Base-by-base conservation (phyloP, 1,284 basidiomycete species). In the Fomes fomentarius region DNA sequence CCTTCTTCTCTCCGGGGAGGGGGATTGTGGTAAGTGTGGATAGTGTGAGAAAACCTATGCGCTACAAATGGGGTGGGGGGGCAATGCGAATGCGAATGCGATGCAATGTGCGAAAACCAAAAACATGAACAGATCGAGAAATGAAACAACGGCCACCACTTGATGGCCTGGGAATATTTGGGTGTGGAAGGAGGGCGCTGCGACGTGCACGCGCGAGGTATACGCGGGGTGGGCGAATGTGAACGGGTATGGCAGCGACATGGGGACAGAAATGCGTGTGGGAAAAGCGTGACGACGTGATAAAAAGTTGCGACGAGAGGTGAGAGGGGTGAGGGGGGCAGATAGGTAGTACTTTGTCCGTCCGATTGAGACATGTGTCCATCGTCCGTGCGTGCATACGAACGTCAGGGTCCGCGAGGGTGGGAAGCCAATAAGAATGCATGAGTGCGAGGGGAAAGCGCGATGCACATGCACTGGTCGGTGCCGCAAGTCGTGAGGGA, bases 41-140 rank as follows among this genome's bases (percentile, higher is more conserved):
- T 10, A 26, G 28, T 30, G 28, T 6, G 22, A 35, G 35, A 28
- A 40, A 48, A 30, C 47, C 47, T 54, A 54, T 54, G 47, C 40
- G 53, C 38, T 54, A 54, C 53, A 54, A 50, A 35, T 28, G 39
- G n/a, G n/a, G n/a, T n/a, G n/a, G n/a, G n/a, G n/a, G n/a, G n/a
- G n/a, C n/a, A n/a, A n/a, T n/a, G n/a, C n/a, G n/a, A n/a, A n/a
- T n/a, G n/a, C n/a, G n/a, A n/a, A 28, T 37, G 26, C 35, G 17
- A 26, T 44, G 52, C 39, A 37, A 54, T 54, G 40, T 11, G 31
- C 8, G 41, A 21, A 25, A 37, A 35, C 47, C 42, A 25, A 34
- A n/a, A 14, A 30, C 6, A 26, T 31, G 28, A 44, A 40, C 31
- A 9, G 28, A 41, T 28, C 28, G 33, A 24, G 43, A 52, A 40